These are phyloP conservation scores for Sporothrix brasiliensis DNA, from an alignment of 2,329 filamentous ascomycete genomes.

Conservation along the genomic window DNA sequence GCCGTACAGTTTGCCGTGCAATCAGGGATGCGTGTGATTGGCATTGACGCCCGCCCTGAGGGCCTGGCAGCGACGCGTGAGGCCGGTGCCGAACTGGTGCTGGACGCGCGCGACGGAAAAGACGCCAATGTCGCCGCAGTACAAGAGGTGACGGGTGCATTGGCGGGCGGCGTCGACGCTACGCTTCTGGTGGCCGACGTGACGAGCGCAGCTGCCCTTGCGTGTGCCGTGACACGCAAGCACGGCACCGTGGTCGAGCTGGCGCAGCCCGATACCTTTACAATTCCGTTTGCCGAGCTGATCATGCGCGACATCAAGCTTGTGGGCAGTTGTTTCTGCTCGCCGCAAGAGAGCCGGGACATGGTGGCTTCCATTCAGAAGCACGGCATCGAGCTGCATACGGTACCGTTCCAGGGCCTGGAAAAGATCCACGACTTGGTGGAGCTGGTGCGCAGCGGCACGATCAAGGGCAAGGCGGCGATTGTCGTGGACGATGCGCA, in stretches of 20 bases:
- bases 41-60: constrained; percentile 50
- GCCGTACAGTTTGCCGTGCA: constrained; percentile 46
- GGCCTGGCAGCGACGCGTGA: constrained; percentile 37
- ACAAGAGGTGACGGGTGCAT: constrained; percentile 47
- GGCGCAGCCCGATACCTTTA: constrained; percentile 52
- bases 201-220: constrained; percentile 51
- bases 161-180: constrained; percentile 52
- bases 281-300: constrained; percentile 50
- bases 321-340: constrained; percentile 51
- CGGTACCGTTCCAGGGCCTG: constrained; percentile 56
- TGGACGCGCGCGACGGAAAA: constrained; percentile 52
- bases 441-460: constrained; percentile 54
- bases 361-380: constrained; percentile 54
- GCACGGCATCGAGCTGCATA: constrained; percentile 53
- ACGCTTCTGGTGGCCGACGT: constrained; percentile 60
- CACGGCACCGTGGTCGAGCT: constrained; percentile 63
- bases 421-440: constrained; percentile 55
- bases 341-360: constrained; percentile 48
- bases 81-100: constrained; percentile 50
- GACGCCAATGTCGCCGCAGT: constrained; percentile 39
- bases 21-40: constrained; percentile 57
- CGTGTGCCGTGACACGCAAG: constrained; percentile 60
- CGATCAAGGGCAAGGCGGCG: constrained; percentile 58
- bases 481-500: constrained; percentile 54
- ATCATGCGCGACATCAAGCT: constrained; percentile 58